A percentile compares a stretch with the other conserved stretches of the same genome.
Conservation (phyloP, 495 filamentous ascomycete species). For the Margaritispora aquatica region DNA sequence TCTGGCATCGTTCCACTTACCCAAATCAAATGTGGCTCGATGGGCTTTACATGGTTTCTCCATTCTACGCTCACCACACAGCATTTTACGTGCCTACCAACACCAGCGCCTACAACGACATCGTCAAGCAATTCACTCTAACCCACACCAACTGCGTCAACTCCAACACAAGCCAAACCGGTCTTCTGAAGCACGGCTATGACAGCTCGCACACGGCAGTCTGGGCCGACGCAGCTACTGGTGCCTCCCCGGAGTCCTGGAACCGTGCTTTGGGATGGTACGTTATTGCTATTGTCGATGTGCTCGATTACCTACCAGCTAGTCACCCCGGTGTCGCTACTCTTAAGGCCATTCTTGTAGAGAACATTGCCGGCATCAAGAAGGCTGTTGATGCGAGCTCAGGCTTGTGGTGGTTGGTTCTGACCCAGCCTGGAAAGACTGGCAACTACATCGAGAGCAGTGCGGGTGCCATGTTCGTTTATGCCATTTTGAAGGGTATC, state of each 20-base stretch:
- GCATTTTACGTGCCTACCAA: conserved; percentile 33
- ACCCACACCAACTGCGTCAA: conserved; percentile 43
- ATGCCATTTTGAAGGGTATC: conserved; percentile 46
- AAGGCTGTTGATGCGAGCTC: conserved; percentile 36
- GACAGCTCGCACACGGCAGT: conserved; percentile 44
- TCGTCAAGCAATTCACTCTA: conserved; percentile 46
- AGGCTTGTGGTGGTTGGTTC: conserved; percentile 57
- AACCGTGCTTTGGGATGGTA: conserved; percentile 55
- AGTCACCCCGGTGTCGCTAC: conserved; percentile 26
- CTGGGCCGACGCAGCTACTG: conserved; percentile 51
- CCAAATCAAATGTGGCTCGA: conserved; percentile 54
- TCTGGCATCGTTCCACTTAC: conserved; percentile 46
- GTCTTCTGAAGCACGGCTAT: conserved; percentile 52
- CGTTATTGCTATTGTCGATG: conserved; percentile 49
- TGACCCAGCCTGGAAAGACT: conserved; percentile 34
- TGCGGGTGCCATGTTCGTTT: conserved; percentile 54
- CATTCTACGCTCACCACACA: conserved; percentile 45
- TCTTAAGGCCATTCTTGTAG: conserved; percentile 33
- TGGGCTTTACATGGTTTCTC: conserved; percentile 46
- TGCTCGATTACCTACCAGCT: conserved; percentile 41
- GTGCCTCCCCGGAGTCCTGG: conserved; percentile 51
- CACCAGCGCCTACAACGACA: conserved; percentile 35
- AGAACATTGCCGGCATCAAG: conserved; percentile 36
- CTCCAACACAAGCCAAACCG: conserved; percentile 17
- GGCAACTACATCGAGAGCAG: conserved; percentile 59